Base-by-base conservation (phyloP, 2,329 filamentous ascomycete species). In the Trichoderma arundinaceum region DNA sequence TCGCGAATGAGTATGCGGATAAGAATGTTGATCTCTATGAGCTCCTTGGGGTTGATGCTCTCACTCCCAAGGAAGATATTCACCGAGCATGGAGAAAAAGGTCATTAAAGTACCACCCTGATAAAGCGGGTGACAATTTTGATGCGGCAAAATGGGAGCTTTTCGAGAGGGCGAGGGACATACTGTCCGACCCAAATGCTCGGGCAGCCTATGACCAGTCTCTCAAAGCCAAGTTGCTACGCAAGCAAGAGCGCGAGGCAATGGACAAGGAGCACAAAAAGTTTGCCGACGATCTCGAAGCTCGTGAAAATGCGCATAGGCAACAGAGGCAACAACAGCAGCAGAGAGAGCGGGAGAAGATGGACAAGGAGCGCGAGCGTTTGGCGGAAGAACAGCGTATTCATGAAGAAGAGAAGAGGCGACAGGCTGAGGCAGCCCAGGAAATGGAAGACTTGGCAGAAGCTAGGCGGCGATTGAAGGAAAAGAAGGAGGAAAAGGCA, bases 41-140 rank as follows among this genome's bases (percentile, higher is more conserved):
- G 32, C 84, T 96, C 32, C 85, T 96, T 15, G 85, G 85, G 64
- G 82, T 95, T 57, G 81, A 87, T 64, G 82, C 87, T 19, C 84
- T 88, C 17, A 86, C 89, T 0, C 79, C 84, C 19, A 89, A 90
- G 64, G 80, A 87, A n/a, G 90, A 93, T 68, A 90, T 96, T 72
- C 89, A 92, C 69, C 88, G 90, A 70, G 92, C 92, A 51, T 97
- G 94, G 83, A 88, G 92, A 66, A 91, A 92, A 72, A 89, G 90
- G 35, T 92, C 92, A 3, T 83, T 97, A n/a, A 92, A 92, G 74
- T 92, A 94, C 81, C 94, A 98, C 77, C 94, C 94, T 1, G 94
- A 98, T 83, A 97, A 97, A 80, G 89, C 94, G 64, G 86, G 89
- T 69, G 87, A 86, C 60, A 81, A 84, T 43, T 92, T 90, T 72